Percentiles rank a stretch among this genome's conserved stretches.
Conservation (phyloP, 805 yeast genomes). For the Candida lessepsii region DNA sequence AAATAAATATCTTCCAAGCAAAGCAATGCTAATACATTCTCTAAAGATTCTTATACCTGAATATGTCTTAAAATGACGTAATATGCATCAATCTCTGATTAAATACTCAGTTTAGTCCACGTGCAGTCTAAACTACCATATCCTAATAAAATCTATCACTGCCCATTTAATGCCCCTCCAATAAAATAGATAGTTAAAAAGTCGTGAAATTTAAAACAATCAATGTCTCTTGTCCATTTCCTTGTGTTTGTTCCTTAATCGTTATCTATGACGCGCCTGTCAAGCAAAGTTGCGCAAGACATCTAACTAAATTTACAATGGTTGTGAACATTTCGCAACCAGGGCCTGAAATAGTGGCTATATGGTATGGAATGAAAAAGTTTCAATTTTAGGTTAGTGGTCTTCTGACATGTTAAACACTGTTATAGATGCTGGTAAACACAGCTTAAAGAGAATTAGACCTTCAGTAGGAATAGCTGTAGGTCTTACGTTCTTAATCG, state of each 20-base stretch:
- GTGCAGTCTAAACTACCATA: too few species aligned
- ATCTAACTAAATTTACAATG: not conserved
- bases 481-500: not conserved
- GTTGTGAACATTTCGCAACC: not conserved
- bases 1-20: conserved; percentile 14
- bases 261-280: not conserved
- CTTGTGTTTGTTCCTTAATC: too few species aligned
- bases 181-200: too few species aligned
- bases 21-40: not conserved
- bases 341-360: conserved; percentile 2
- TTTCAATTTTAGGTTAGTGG: not conserved
- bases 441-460: not conserved
- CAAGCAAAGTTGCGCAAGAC: conserved; percentile 1
- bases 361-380: not conserved
- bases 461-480: not conserved
- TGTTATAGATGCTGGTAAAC: not conserved
- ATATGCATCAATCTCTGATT: too few species aligned
- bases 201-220: too few species aligned
- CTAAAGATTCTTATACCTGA: too few species aligned
- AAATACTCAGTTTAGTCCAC: too few species aligned
- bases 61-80: too few species aligned
- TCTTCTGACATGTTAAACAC: not conserved
- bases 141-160: too few species aligned
- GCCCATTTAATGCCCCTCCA: too few species aligned
- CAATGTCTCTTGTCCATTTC: too few species aligned